Evolutionary conservation across 495 filamentous ascomycete species (phyloP), one percentile per base, ranked within the genome.

Genomic region (Penicillium chermesinum): DNA sequence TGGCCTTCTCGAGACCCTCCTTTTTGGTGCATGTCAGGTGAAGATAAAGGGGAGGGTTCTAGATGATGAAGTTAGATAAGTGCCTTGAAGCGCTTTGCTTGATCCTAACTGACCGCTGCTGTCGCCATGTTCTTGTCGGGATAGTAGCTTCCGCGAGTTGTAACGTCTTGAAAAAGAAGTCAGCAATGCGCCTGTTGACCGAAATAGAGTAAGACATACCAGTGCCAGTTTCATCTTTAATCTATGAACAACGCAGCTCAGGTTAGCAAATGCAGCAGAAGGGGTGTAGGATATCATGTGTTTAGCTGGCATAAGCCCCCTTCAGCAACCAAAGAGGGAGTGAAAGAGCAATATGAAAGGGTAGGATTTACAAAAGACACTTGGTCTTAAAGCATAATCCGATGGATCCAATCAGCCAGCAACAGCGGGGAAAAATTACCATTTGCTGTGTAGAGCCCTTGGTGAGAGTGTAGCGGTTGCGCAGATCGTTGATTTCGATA

Each of bases 191-290:
- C 74, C 73, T 72, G 62, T 64, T 71, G 77, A 67, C 64, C 67
- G 76, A 57, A 36, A 63, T 35, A 59, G 62, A 44, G 61, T 62
- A 65, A 75, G 78, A 85, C 93, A 84, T 98, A 98, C 93, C 93
- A 77, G 93, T 91, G 83, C 93, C 93, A 86, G 93, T 96, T 63
- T 96, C 87, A 75, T 97, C 91, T 87, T 96, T 95, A 58, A 98
- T 98, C 93, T 98, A 96, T 66, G 88, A 87, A 65, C 82, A 87
- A 93, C 80, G 86, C 80, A 86, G 72, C 69, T 67, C 80, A 85
- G 82, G 93, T 98, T 85, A 98, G 93, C 91, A 94, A 85, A 86
- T 89, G 89, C 84, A 87, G 90, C 82, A 80, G 83, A 88, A 85
- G 83, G 75, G 67, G 73, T 63, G 76, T 61, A 67, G 75, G 73